Percentiles rank a stretch among this genome's conserved stretches.
These are phyloP conservation scores for Fragaria nilgerrensis DNA, from an alignment of 306 rosid species.

Conservation along the genomic window DNA sequence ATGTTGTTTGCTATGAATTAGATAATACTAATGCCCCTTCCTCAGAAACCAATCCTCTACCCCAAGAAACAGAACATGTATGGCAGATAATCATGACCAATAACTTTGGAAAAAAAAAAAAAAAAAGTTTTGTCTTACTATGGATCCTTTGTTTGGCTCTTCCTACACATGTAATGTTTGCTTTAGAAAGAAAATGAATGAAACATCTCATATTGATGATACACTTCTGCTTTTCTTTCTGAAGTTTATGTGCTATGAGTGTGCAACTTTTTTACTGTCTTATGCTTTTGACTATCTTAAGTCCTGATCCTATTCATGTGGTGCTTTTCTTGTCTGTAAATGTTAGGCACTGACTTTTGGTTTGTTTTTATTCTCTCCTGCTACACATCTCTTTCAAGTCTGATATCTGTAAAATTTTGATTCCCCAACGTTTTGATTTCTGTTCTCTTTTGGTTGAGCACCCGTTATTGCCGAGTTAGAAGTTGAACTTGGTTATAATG, in stretches of 20 bases:
- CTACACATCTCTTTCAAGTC: not conserved
- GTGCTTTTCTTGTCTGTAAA: not conserved
- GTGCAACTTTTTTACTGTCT: not conserved
- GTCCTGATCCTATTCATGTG: not conserved
- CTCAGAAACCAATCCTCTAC: not conserved
- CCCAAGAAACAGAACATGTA: not conserved
- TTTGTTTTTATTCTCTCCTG: not conserved
- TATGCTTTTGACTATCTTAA: not conserved
- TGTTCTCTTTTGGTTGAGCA: not conserved
- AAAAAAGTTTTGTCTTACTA: not conserved
- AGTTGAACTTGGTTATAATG: not conserved
- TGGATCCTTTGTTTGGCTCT: not conserved
- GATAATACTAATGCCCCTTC: not conserved
- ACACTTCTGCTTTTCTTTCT: not conserved
- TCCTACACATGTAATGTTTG: not conserved
- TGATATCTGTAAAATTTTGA: not conserved
- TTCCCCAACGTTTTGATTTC: not conserved
- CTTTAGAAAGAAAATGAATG: not conserved
- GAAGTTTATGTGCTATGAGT: not conserved
- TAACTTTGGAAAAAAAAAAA: not conserved
- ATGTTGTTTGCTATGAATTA: not conserved
- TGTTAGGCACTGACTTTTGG: constrained; percentile 1
- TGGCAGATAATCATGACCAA: not conserved
- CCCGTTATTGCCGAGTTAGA: not conserved
- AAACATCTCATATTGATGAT: not conserved